Base-by-base conservation (phyloP, 2,329 filamentous ascomycete genomes). In the Claviceps pazoutovae region DNA sequence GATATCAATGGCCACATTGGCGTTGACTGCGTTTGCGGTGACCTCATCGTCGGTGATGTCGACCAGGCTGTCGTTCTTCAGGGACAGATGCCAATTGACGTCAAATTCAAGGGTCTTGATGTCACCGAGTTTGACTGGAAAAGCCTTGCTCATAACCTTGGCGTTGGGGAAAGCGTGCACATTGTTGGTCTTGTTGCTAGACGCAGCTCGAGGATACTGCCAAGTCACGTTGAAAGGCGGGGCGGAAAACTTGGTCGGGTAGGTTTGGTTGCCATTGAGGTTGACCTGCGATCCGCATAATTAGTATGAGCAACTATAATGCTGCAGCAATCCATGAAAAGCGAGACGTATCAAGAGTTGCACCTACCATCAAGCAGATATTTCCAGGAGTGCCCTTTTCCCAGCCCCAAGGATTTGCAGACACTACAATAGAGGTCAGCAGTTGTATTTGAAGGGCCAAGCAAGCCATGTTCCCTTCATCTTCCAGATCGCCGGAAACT, bases 1-100 rank as follows among this genome's bases (percentile, higher is more conserved):
- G 70, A 80, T 76, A 65, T 80, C 77, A 54, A 80, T 66, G 38
- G 75, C 76, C 37, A 80, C 75, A 66, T 80, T 80, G 61, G 74
- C 65, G 57, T 76, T 75, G 53, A 77, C 62, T 0, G 59, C 55
- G n/a, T 63, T 61, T 0, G 61, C 54, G 2, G 54, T 59, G 13
- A 78, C 61, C 0, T 61, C 59, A 0, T 61, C 38, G 3, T 62
- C 53, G 52, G 69, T 64, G 2, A 70, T 71, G 11, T 61, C 61
- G 1, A 63, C 58, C 4, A 61, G 62, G 0, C 66, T 64, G 13
- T 60, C 56, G 56, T 76, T 70, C 53, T 55, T 75, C 73, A 7
- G 69, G 45, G n/a, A 67, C 67, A 57, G 76, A 2, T 68, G 68
- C 76, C 74, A 80, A 46, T 68, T 60, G 43, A 78, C 62, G 53